Evolutionary conservation across 768 basidiomycete genomes (phyloP), one percentile per base, ranked within the genome.

Genomic region (Dentipellis fragilis): DNA sequence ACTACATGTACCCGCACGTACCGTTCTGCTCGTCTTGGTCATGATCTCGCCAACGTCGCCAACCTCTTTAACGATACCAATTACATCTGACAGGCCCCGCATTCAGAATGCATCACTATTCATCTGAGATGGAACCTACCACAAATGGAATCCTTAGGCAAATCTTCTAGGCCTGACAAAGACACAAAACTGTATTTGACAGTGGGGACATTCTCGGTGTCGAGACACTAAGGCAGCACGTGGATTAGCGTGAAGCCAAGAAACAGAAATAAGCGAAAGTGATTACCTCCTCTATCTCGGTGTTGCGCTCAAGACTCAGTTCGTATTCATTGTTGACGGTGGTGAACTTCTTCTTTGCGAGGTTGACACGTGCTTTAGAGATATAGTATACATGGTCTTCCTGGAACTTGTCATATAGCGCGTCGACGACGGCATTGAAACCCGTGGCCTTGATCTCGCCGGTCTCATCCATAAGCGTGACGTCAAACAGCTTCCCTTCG

Each of bases 291-390:
- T 90, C 87, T 19, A 98, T 75, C 58, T 89, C 88, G 0, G 93
- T 93, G 55, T 80, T 77, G 58, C 79, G 81, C 60, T 93, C 91
- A n/a, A 99, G 75, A 51, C 73, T 77, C 59, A 99, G 80, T 67
- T 98, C 94, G 64, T 97, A 98, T 65, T 98, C 94, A 66, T 94
- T 96, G 59, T 77, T 72, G 51, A 95, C 70, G 65, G 89, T 92
- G 36, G 81, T 87, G 69, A 95, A 99, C 70, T 96, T 94, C 72
- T 93, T 97, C 75, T 96, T 98, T 35, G 94, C 95, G 12, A 97
- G 83, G 64, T 92, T 91, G 65, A 98, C 87, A 50, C 91, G 81
- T 5, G 89, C 96, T 66, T 87, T 89, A 0, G 92, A 92, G 54
- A 98, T 76, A 65, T 78, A 92, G 67, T 93, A 98, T 8, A 94